Conservation (phyloP, 2,329 filamentous ascomycete species). For the Ophiostoma novo-ulmi region DNA sequence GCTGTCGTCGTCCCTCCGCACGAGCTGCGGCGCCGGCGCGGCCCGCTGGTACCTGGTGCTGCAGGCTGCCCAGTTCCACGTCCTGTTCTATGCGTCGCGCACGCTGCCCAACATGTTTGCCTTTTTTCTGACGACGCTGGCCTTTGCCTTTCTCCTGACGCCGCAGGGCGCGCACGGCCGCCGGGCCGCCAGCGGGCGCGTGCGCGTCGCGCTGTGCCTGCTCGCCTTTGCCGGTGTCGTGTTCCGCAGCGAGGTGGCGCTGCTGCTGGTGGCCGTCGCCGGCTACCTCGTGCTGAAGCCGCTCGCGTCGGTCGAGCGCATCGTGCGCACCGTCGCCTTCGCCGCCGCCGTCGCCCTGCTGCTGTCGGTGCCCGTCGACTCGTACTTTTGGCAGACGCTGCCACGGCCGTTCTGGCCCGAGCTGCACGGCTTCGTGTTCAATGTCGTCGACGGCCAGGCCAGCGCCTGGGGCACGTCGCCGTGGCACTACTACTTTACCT, state of each 20-base stretch:
- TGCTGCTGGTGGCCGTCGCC: conserved; percentile 67
- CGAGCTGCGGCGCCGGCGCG: conserved; percentile 61
- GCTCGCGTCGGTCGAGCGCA: conserved; percentile 44
- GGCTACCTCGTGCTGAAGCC: conserved; percentile 56
- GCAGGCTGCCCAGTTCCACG: conserved; percentile 81
- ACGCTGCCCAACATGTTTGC: conserved; percentile 97
- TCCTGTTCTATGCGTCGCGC: conserved; percentile 86
- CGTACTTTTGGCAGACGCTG: conserved; percentile 69
- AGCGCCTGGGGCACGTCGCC: conserved; percentile 83
- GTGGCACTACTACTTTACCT: conserved; percentile 80
- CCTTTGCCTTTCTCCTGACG: conserved; percentile 45
- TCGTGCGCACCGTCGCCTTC: conserved; percentile 61
- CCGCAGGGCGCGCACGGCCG: background rate
- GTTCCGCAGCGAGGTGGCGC: conserved; percentile 83
- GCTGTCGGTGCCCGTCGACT: conserved; percentile 72
- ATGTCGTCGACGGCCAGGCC: conserved; percentile 76
- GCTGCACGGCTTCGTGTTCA: conserved; percentile 82
- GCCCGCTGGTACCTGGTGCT: conserved; percentile 76
- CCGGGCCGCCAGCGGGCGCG: conserved; percentile 37
- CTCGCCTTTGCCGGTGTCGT: conserved; percentile 76
- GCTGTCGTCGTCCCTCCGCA: conserved; percentile 59
- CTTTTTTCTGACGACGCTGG: conserved; percentile 58
- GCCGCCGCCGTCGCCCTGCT: conserved; percentile 63
- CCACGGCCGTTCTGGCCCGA: conserved; percentile 81
- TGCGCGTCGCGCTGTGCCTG: conserved; percentile 63